Evolutionary conservation across 306 rosid species (phyloP), one percentile per base, ranked within the genome.

Genomic region (Cicer cuneatum): DNA sequence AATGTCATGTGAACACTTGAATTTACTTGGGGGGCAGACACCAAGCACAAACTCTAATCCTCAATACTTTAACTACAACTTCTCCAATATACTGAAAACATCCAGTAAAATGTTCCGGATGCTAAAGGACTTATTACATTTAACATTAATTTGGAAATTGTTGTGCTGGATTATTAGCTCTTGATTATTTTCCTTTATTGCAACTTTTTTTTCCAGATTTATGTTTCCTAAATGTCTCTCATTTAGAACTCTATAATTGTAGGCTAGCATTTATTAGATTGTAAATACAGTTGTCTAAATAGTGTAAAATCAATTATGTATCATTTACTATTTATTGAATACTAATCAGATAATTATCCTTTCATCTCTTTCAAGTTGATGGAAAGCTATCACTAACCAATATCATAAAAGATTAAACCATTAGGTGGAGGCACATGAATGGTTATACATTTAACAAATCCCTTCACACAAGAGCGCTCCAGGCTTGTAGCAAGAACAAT

Each of bases 311-410:
- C 15, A 58, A 62, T 62, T 33, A 0, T 4, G n/a, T 62, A 38
- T 62, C 13, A 18, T 62, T 62, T 62, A 43, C 9, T 58, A 41
- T 13, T 58, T 33, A 58, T 40, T 58, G 40, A 63, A 40, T 40
- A 16, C 35, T 64, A 64, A 10, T 40, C 37, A 39, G 35, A 63
- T 39, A 64, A 41, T 24, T 41, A 41, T 65, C 49, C 35, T 12
- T 65, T 42, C 14, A 64, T 64, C 52, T 41, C 35, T 65, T 41
- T 65, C 70, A 11, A 65, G 52, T 65, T 10, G 70, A 65, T 65
- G 38, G 70, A 18, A 18, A 65, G 49, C 48, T 63, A n/a, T 63
- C 48, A 63, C 16, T 14, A 63, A 63, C 19, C 49, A 63, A 63
- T 12, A 61, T 4, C 45, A 8, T 4, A 10, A 33, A 59, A 59